Evolutionary conservation across 306 rosid species (phyloP), one percentile per base, ranked within the genome.

Genomic region (Pyrus communis): DNA sequence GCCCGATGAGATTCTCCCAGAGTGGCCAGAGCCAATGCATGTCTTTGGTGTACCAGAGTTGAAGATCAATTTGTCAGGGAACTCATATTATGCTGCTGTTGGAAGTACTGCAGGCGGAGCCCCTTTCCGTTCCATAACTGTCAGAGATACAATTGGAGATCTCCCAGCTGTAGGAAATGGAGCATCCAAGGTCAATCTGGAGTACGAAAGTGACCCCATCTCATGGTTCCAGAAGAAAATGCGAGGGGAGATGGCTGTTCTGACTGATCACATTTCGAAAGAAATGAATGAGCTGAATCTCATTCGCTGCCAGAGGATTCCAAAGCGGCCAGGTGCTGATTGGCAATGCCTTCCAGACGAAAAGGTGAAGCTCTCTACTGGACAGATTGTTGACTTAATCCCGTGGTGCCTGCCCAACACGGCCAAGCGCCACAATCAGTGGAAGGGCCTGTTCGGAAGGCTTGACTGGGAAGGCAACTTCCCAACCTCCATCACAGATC

Each of bases 341-440:
- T 95, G 99, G 99, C 91, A 91, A 60, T 92, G 88, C 70, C 99
- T 95, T 76, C 97, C 93, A 4, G 96, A 91, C 35, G 97, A 92
- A 80, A 95, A 95, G 96, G 84, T 95, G 62, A 91, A 76, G 28
- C 59, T 95, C 78, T 89, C 96, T 7, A 88, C 40, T 4, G 99
- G 99, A 40, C 97, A 95, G 78, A 66, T 95, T 59, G 90, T 76
- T 49, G 98, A 95, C 77, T 84, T 95, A 80, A 95, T 95, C 81
- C 99, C 99, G 54, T 95, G 99, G 99, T 95, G 99, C 88, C 83
- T 95, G 74, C 99, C 99, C 19, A 91, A 92, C 89, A 95, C 99
- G 11, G 99, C 97, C n/a, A 85, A 95, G 75, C 85, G 99, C 54
- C 99, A 95, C 80, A 95, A 95, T 63, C 99, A 92, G 66, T 95